A percentile compares a stretch with the other conserved stretches of the same genome.
phyloP scores from a whole-genome alignment of 2,329 filamentous ascomycete genomes.

The Penicillium sp. region DNA sequence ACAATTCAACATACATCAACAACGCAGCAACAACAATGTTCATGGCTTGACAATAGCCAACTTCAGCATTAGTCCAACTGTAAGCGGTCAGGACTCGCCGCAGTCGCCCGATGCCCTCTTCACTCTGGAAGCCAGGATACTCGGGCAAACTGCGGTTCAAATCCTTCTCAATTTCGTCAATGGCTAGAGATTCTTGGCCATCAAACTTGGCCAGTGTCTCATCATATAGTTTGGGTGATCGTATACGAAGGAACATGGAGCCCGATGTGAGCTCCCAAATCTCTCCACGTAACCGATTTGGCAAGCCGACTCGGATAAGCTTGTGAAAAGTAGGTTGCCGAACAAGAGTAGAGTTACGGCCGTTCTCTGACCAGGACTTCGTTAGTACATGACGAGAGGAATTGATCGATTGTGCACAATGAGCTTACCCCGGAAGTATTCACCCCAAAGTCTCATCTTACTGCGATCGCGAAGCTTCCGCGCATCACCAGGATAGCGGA shows the following conservation, averaged over 20 bases:
- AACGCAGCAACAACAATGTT: constrained; percentile 99
- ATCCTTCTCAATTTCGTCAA: constrained; percentile 99
- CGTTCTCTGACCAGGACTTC: constrained; percentile 66
- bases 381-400: constrained; percentile 4
- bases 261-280: constrained; percentile 96
- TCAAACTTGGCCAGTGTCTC: constrained; percentile 83
- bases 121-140: constrained; percentile 95
- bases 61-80: constrained; percentile 93
- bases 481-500: constrained; percentile 91
- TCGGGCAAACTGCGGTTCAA: constrained; percentile 94
- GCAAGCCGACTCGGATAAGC: constrained; percentile 90
- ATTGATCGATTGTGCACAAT: neutral
- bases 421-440: constrained; percentile 71
- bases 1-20: constrained; percentile 66
- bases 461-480: constrained; percentile 91
- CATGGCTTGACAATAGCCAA: constrained; percentile 99
- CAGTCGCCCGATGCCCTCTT: constrained; percentile 88
- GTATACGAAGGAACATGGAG: constrained; percentile 82
- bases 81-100: constrained; percentile 93
- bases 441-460: constrained; percentile 97
- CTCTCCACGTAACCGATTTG: constrained; percentile 89
- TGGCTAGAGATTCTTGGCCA: constrained; percentile 87
- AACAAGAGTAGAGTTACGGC: constrained; percentile 86
- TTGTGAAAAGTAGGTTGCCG: constrained; percentile 98
- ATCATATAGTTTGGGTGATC: constrained; percentile 78